These are phyloP conservation scores for Aspergillus coremiiformis DNA, from an alignment of 495 filamentous ascomycete genomes.

Conservation along the genomic window DNA sequence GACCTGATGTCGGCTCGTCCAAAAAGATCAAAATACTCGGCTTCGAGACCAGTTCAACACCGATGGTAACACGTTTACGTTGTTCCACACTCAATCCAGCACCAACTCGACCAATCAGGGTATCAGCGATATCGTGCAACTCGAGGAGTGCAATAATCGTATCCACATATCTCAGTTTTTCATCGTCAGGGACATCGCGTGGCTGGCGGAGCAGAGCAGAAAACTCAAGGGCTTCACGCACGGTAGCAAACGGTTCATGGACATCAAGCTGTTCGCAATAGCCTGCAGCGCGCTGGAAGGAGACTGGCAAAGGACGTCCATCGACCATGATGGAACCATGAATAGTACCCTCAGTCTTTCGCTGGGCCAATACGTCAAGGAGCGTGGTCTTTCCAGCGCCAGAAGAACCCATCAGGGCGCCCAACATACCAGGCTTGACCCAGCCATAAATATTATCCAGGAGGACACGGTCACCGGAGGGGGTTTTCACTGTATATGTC, in stretches of 20 bases:
- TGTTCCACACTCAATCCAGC: constrained; percentile 52
- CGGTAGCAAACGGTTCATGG: constrained; percentile 51
- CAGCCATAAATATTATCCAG: constrained; percentile 79
- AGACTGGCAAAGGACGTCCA: constrained; percentile 64
- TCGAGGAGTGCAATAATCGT: constrained; percentile 53
- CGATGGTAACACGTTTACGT: constrained; percentile 59
- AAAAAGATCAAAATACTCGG: constrained; percentile 64
- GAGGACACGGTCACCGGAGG: constrained; percentile 37
- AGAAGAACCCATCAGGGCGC: constrained; percentile 64
- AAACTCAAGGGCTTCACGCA: constrained; percentile 56
- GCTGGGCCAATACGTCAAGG: constrained; percentile 49
- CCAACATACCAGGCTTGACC: constrained; percentile 79
- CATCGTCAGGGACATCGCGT: constrained; percentile 38
- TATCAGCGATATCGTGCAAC: constrained; percentile 48
- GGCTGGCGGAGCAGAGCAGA: constrained; percentile 52
- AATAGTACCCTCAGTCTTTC: constrained; percentile 82
- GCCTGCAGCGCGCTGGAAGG: constrained; percentile 66
- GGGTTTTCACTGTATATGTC: constrained; percentile 45
- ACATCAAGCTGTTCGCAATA: constrained; percentile 58
- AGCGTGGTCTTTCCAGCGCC: constrained; percentile 61
- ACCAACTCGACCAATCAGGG: constrained; percentile 46
- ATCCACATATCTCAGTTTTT: constrained; percentile 55
- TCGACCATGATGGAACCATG: constrained; percentile 81
- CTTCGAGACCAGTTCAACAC: constrained; percentile 60
- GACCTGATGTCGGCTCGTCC: constrained; percentile 70